These are phyloP conservation scores for Aegilops umbellulata DNA, from an alignment of 176 grass and related monocot genomes.

Conservation along the genomic window DNA sequence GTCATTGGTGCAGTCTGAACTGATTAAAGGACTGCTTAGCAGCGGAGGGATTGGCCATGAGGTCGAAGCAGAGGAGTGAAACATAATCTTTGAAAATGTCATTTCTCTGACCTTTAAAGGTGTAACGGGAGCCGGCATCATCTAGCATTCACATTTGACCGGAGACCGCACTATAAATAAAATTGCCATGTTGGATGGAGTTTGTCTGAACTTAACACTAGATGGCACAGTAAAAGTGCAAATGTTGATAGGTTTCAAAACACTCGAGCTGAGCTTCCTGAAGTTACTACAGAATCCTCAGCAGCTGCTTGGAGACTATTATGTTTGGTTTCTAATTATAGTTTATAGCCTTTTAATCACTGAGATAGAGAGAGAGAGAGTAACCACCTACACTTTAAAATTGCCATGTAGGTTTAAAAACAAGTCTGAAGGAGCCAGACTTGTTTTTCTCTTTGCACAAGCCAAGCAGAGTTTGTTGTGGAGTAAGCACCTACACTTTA, in stretches of 20 bases:
- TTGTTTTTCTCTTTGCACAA: too few species aligned
- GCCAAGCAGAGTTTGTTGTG: too few species aligned
- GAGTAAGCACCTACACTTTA: too few species aligned
- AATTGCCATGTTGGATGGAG: not conserved
- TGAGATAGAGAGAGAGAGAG: not conserved
- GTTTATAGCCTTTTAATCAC: not conserved
- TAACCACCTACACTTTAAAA: too few species aligned
- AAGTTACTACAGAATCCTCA: not conserved
- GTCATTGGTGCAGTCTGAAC: constrained; percentile 26
- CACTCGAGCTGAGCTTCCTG: not conserved
- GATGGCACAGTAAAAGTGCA: not conserved
- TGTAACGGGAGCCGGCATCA: not conserved
- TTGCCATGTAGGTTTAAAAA: too few species aligned
- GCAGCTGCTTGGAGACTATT: not conserved
- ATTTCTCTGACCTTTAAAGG: constrained; percentile 30
- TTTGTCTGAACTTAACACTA: not conserved
- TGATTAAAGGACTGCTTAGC: constrained; percentile 6
- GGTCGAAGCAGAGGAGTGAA: constrained; percentile 16
- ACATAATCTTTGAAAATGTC: constrained; percentile 14
- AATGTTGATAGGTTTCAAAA: not conserved
- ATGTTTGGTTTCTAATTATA: not conserved
- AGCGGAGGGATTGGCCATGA: not conserved
- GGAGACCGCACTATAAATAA: not conserved
- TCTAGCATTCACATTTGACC: constrained; percentile 32
- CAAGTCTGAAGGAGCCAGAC: too few species aligned